These are phyloP conservation scores for Neovahlkampfia damariscottae DNA, from an alignment of 78 protist genomes.

Conservation along the genomic window DNA sequence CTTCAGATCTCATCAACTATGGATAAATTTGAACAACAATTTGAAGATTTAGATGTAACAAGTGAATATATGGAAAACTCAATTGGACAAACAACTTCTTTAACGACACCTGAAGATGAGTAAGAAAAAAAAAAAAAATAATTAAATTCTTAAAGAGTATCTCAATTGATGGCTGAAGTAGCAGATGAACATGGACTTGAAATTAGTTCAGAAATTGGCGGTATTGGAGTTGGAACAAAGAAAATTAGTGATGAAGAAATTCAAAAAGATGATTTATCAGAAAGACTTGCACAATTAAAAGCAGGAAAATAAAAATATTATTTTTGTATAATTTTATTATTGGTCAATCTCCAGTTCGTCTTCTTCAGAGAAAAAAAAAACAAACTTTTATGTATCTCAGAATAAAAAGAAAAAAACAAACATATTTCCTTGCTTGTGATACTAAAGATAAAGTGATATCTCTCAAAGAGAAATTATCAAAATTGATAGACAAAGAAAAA, in stretches of 20 bases:
- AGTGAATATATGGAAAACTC: conserved; percentile 68
- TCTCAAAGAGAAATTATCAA: no score
- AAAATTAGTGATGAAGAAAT: not conserved
- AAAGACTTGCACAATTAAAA: not conserved
- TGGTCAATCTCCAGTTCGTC: no score
- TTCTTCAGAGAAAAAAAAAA: no score
- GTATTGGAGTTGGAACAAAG: not conserved
- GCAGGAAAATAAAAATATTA: no score
- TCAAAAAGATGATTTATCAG: not conserved
- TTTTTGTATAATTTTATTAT: no score
- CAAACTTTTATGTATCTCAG: no score
- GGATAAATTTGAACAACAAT: conserved; percentile 91
- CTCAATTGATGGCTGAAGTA: conserved; percentile 61
- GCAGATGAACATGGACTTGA: conserved; percentile 82
- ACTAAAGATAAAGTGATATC: no score
- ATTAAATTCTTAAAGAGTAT: conserved; percentile 38
- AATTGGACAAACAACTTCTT: conserved; percentile 62
- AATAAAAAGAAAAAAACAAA: no score
- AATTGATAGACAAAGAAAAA: no score
- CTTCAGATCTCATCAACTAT: no score
- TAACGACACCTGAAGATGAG: conserved; percentile 76
- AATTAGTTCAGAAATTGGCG: not conserved
- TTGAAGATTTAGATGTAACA: conserved; percentile 80
- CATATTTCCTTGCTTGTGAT: no score
- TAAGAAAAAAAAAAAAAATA: no score